Evolutionary conservation across 257 asterid genomes (phyloP).

Genomic region (Salvia splendens): DNA sequence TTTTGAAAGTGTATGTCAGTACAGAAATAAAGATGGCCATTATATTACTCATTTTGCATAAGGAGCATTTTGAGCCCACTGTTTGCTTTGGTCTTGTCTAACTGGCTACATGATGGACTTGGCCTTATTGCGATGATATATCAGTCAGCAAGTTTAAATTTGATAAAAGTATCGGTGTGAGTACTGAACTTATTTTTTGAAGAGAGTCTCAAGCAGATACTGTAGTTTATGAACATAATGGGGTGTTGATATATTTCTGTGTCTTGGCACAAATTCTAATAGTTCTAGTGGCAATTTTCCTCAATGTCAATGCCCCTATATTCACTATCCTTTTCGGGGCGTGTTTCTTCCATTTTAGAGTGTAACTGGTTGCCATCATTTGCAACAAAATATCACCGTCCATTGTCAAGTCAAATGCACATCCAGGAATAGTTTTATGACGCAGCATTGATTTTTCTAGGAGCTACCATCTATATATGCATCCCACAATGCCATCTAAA

Average conservation of each 20-base stretch:
- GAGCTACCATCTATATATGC: constrained; percentile 1
- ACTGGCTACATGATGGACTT: neutral
- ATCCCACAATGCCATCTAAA: neutral
- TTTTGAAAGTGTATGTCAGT: neutral
- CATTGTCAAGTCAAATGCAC: neutral
- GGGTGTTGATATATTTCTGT: constrained; percentile 5
- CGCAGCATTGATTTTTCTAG: constrained; percentile 6
- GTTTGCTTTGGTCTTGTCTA: constrained; percentile 20
- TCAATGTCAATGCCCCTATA: constrained; percentile 4
- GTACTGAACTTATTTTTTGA: neutral
- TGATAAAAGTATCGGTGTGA: neutral
- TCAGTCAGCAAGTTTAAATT: neutral
- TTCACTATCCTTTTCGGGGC: neutral
- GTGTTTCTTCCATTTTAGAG: constrained; percentile 3
- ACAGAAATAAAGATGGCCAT: neutral
- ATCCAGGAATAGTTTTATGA: neutral
- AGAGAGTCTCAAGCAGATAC: neutral
- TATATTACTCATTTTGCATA: neutral
- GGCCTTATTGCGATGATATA: neutral
- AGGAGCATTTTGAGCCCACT: constrained; percentile 9
- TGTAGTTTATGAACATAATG: constrained; percentile 15
- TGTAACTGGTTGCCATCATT: neutral
- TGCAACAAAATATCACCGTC: neutral
- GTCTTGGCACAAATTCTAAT: neutral
- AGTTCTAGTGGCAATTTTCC: neutral